A percentile compares a stretch with the other conserved stretches of the same genome.
Evolutionary conservation across 2,329 filamentous ascomycete genomes (phyloP).

Genomic region (Endoconidiophora polonica): DNA sequence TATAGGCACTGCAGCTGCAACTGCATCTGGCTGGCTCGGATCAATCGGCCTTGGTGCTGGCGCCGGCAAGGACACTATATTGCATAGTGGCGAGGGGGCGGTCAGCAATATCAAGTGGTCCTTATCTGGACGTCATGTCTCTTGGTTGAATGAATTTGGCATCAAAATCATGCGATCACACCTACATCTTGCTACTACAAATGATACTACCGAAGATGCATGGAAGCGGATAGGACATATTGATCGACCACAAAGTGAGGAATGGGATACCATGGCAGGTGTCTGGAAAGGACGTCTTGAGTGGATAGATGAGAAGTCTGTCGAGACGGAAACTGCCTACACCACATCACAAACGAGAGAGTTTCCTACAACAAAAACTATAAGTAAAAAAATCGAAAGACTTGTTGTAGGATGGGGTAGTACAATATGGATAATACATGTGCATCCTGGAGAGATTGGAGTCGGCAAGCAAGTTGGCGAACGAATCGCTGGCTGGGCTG

Average conservation of each 20-base stretch:
- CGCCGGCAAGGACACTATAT: slow-evolving; percentile 65
- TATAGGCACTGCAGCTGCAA: slow-evolving; percentile 61
- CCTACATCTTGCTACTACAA: slow-evolving; percentile 44
- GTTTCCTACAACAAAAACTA: slow-evolving; percentile 17
- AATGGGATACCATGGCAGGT: slow-evolving; percentile 91
- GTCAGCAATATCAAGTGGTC: slow-evolving; percentile 95
- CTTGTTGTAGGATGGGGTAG: slow-evolving; percentile 90
- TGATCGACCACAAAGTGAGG: slow-evolving; percentile 67
- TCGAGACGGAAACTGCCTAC: slow-evolving; percentile 55
- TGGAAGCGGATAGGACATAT: slow-evolving; percentile 94
- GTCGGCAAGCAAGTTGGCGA: slow-evolving; percentile 52
- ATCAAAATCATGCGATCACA: slow-evolving; percentile 95
- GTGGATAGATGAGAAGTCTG: slow-evolving; percentile 73
- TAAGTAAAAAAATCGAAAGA: slow-evolving; percentile 47
- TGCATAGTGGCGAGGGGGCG: slow-evolving; percentile 83
- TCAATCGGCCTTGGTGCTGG: slow-evolving; percentile 66
- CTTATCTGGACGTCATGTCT: slow-evolving; percentile 75
- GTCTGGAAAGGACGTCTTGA: slow-evolving; percentile 87
- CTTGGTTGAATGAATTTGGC: slow-evolving; percentile 91
- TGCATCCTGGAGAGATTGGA: slow-evolving; percentile 58
- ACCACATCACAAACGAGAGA: neutral
- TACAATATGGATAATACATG: slow-evolving; percentile 88
- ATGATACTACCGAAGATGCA: slow-evolving; percentile 50
- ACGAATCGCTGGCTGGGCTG: slow-evolving; percentile 59
- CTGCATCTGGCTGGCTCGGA: slow-evolving; percentile 81